Evolutionary conservation across 257 asterid species (phyloP), one percentile per base, ranked within the genome.

Genomic region (Echium plantagineum): DNA sequence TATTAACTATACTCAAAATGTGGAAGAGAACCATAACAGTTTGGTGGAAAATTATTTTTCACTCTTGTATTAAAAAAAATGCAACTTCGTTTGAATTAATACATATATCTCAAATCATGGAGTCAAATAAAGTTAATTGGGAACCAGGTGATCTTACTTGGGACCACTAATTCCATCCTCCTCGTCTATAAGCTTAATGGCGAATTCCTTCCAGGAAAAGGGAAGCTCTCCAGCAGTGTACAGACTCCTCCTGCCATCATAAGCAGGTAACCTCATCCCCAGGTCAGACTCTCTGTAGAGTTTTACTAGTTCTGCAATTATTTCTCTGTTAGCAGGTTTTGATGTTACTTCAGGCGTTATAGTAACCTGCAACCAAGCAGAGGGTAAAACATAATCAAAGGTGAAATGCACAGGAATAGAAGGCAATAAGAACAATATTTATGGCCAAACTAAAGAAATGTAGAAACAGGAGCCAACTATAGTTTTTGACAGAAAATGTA

Each of bases 161-260:
- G 96, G 97, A 64, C 88, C 90, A 59, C 77, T 89, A 64, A 71
- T 69, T 61, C 68, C 85, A 69, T 85, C 94, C n/a, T 86, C 96
- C 52, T 89, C 91, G 72, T 89, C 96, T 8, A 89, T 53, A 57
- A 89, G 86, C 78, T 82, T 86, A 71, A 94, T 60, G 2, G 73
- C 73, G 75, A 94, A 89, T 76, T 89, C 97, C 81, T 86, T 89
- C 91, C 89, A 76, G 55, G 82, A 66, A 79, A 89, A 94, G 58
- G 99, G 99, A 71, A 89, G 96, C 72, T 89, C 93, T 13, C 99
- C 99, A 66, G 99, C 97, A 18, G 97, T 89, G 80, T 94, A 94
- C 22, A 94, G 77, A 75, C 89, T 80, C 77, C 81, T 93, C 59
- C 96, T 74, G 52, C 99, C 99, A 78, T 94, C 99, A 77, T 86